phyloP scores from a whole-genome alignment of 805 yeast species.

The Cyberlindnera euphorbiae region DNA sequence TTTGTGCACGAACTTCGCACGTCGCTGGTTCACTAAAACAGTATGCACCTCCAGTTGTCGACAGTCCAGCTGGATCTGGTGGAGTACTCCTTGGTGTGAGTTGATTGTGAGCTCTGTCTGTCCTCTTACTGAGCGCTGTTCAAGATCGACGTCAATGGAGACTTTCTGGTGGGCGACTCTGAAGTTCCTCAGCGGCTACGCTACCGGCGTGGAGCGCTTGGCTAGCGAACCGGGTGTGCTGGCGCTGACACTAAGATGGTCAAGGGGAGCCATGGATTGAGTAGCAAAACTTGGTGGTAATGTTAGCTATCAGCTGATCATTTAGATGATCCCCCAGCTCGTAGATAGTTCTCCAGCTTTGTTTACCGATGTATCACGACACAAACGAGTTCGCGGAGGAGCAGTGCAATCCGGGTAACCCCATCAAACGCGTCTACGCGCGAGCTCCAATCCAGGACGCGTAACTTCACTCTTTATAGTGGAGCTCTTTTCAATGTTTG shows the following conservation, averaged over 20 bases:
- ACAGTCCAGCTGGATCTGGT: conserved; percentile 68
- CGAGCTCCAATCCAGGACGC: too few species aligned
- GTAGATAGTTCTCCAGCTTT: too few species aligned
- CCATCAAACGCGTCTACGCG: background rate
- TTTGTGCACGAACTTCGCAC: conserved; percentile 48
- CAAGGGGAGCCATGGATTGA: conserved; percentile 16
- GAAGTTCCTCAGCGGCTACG: conserved; percentile 31
- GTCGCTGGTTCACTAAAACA: conserved; percentile 60
- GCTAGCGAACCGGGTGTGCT: conserved; percentile 15
- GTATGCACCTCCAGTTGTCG: conserved; percentile 64
- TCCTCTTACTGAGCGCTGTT: conserved; percentile 56
- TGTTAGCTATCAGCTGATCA: too few species aligned
- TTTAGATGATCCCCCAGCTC: too few species aligned
- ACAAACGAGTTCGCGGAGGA: conserved; percentile 1
- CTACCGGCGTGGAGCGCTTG: conserved; percentile 3
- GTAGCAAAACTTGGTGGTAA: too few species aligned
- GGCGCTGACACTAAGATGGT: conserved; percentile 17
- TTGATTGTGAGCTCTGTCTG: conserved; percentile 77
- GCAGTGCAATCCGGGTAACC: background rate
- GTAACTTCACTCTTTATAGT: background rate
- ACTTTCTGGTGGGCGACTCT: conserved; percentile 83
- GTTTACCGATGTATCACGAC: background rate
- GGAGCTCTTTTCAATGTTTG: too few species aligned
- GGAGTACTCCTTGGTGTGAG: conserved; percentile 59
- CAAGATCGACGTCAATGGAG: conserved; percentile 71